A percentile compares a stretch with the other conserved stretches of the same genome.
Conservation (phyloP, 2,329 filamentous ascomycete species). For the Colletotrichum cereale region DNA sequence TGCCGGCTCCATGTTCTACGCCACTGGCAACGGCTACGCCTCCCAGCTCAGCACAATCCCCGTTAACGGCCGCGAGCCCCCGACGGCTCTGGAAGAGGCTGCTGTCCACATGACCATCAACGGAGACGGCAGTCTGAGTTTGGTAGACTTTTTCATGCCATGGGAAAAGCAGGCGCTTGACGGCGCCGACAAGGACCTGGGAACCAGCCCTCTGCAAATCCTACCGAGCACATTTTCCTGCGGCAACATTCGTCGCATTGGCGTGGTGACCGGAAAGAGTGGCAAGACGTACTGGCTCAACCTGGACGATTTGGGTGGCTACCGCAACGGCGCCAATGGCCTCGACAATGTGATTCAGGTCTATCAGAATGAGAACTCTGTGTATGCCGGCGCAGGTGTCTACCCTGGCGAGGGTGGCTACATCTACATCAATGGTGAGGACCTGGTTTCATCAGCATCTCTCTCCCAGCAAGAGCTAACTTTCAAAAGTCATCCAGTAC, state of each 20-base stretch:
- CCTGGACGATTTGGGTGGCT: constrained; percentile 56
- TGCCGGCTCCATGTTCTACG: constrained; percentile 54
- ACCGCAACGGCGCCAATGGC: constrained; percentile 51
- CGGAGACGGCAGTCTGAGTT: constrained; percentile 55
- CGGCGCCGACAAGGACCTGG: constrained; percentile 64
- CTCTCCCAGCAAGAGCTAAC: not conserved
- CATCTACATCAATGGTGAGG: constrained; percentile 57
- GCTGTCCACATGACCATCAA: constrained; percentile 59
- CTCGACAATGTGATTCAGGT: constrained; percentile 59
- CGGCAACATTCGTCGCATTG: constrained; percentile 59
- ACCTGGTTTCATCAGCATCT: not conserved
- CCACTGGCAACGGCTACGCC: constrained; percentile 57
- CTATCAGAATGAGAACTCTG: constrained; percentile 58
- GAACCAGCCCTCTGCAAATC: constrained; percentile 59
- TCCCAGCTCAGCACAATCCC: constrained; percentile 54
- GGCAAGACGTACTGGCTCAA: constrained; percentile 62
- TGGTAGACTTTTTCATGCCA: constrained; percentile 68
- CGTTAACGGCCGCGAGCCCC: constrained; percentile 53
- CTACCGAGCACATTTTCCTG: constrained; percentile 59
- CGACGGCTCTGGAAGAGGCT: constrained; percentile 59
- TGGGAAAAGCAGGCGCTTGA: constrained; percentile 64
- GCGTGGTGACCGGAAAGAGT: constrained; percentile 64
- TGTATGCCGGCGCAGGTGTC: constrained; percentile 61
- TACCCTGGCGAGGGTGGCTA: constrained; percentile 63
- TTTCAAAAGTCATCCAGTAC: constrained; percentile 60